A percentile compares a stretch with the other conserved stretches of the same genome.
Conservation (phyloP, 2,329 filamentous ascomycete species). For the Penicillium thymicola region DNA sequence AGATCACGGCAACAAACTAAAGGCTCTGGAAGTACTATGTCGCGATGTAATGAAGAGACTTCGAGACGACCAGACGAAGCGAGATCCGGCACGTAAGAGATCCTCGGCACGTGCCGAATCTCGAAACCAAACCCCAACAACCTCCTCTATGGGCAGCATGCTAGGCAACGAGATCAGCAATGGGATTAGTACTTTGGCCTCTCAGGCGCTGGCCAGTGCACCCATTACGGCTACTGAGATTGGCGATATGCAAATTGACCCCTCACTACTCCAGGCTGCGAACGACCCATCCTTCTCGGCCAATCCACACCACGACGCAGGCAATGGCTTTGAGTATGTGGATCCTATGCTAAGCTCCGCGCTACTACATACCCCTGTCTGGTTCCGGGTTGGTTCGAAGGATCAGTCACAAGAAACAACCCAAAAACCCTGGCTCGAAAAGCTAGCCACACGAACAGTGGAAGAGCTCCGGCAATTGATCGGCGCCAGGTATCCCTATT, state of each 20-base stretch:
- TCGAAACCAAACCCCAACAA: slow-evolving; percentile 21
- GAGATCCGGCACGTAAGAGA: slow-evolving; percentile 48
- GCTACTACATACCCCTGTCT: slow-evolving; percentile 55
- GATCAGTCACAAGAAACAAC: slow-evolving; percentile 51
- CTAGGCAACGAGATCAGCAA: slow-evolving; percentile 33
- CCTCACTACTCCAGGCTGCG: slow-evolving; percentile 58
- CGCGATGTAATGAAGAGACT: slow-evolving; percentile 75
- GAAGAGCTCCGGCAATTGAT: slow-evolving; percentile 63
- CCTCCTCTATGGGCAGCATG: slow-evolving; percentile 22
- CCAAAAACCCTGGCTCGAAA: slow-evolving; percentile 61
- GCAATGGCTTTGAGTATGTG: slow-evolving; percentile 34
- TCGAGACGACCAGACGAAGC: slow-evolving; percentile 62
- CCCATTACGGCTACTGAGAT: slow-evolving; percentile 40
- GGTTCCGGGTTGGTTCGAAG: slow-evolving; percentile 66
- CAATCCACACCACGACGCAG: slow-evolving; percentile 34
- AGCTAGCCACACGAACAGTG: slow-evolving; percentile 57
- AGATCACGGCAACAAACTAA: slow-evolving; percentile 54
- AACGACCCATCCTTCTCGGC: slow-evolving; percentile 46
- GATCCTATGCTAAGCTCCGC: slow-evolving; percentile 35
- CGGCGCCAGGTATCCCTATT: slow-evolving; percentile 58
- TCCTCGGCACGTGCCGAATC: slow-evolving; percentile 23
- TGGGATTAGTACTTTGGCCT: slow-evolving; percentile 44
- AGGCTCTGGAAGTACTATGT: slow-evolving; percentile 67
- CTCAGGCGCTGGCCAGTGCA: slow-evolving; percentile 43
- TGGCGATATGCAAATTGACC: slow-evolving; percentile 60